These are phyloP conservation scores for Ascochyta pisi DNA, from an alignment of 2,329 filamentous ascomycete species.

Conservation along the genomic window DNA sequence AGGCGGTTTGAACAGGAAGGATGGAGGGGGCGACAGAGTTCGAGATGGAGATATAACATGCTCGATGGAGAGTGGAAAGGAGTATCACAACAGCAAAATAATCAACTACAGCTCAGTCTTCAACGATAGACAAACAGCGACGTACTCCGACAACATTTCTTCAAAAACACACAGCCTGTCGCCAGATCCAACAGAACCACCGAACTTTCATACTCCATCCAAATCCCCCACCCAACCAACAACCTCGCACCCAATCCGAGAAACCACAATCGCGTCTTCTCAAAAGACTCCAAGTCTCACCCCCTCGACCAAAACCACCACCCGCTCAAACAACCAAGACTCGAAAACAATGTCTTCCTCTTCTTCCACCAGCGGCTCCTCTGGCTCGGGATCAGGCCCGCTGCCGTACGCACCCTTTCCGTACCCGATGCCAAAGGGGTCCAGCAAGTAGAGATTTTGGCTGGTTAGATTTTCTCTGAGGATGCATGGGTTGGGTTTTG, in stretches of 20 bases:
- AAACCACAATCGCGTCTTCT: conserved; percentile 27
- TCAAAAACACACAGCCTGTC: conserved; percentile 33
- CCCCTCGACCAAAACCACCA: conserved; percentile 10
- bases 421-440: conserved; percentile 41
- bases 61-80: neutral
- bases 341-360: conserved; percentile 42
- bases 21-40: conserved; percentile 19
- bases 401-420: conserved; percentile 49
- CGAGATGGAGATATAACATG: conserved; percentile 34
- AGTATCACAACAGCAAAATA: conserved; percentile 12
- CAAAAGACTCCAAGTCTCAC: conserved; percentile 21
- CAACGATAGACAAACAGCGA: conserved; percentile 20
- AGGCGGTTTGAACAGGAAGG: conserved; percentile 16
- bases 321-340: conserved; percentile 20
- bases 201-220: conserved; percentile 14
- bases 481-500: too few relatives aligned
- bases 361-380: conserved; percentile 41
- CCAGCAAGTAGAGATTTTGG: conserved; percentile 25
- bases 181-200: conserved; percentile 31
- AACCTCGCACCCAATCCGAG: conserved; percentile 9
- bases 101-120: conserved; percentile 5
- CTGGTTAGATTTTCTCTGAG: too few relatives aligned
- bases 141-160: conserved; percentile 14
- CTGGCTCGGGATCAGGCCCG: conserved; percentile 36
- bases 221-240: conserved; percentile 15